These are phyloP conservation scores for Leptographium lundbergii DNA, from an alignment of 2,329 filamentous ascomycete species.

Conservation along the genomic window DNA sequence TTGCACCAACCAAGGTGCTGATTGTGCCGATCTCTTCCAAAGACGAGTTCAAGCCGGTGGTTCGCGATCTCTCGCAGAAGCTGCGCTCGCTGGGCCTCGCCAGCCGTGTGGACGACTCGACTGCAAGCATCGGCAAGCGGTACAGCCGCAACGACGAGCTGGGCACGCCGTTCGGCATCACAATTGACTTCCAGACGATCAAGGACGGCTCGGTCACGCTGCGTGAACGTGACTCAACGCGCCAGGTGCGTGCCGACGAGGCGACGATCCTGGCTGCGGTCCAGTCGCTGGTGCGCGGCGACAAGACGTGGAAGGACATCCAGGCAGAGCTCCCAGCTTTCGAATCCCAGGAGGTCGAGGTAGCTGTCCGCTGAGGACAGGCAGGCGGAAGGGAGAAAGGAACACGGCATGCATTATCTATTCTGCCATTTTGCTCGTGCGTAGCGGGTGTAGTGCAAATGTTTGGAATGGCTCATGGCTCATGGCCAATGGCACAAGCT, in stretches of 20 bases:
- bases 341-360: conserved; percentile 53
- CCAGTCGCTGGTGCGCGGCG: conserved; percentile 36
- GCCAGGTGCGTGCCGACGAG: conserved; percentile 75
- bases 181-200: conserved; percentile 89
- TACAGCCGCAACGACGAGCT: conserved; percentile 93
- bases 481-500: too few relatives aligned
- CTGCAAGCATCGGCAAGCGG: conserved; percentile 85
- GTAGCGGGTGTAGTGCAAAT: too few relatives aligned
- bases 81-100: conserved; percentile 68
- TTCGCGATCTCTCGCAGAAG: conserved; percentile 59
- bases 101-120: conserved; percentile 79
- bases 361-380: conserved; percentile 3
- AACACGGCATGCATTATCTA: too few relatives aligned
- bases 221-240: conserved; percentile 79
- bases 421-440: too few relatives aligned
- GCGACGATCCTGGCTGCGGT: conserved; percentile 68
- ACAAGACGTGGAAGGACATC: conserved; percentile 55
- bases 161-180: conserved; percentile 86
- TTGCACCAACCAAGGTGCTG: conserved; percentile 92
- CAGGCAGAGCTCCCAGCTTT: conserved; percentile 71
- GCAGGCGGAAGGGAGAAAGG: too few relatives aligned
- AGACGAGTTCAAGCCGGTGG: conserved; percentile 64
- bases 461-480: too few relatives aligned
- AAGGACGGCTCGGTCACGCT: conserved; percentile 80
- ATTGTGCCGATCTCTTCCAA: conserved; percentile 81